Conservation (phyloP, 371 early-diverging fungal species). For the Batrachochytrium dendrobatidis region DNA sequence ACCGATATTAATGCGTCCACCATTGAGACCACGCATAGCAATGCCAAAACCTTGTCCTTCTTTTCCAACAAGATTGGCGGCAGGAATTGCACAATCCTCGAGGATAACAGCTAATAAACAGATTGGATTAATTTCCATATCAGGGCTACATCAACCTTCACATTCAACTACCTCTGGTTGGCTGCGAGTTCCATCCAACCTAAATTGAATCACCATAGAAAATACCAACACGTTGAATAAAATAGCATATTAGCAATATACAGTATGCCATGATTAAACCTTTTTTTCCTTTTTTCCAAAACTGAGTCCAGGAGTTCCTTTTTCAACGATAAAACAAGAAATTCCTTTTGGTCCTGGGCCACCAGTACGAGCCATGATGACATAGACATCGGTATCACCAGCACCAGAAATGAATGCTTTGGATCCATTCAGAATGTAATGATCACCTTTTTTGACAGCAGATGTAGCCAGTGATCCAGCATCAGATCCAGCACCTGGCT, state of each 20-base stretch:
- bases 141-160: slow-evolving; percentile 10
- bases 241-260: not conserved
- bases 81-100: slow-evolving; percentile 51
- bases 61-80: slow-evolving; percentile 43
- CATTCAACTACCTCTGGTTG: not conserved
- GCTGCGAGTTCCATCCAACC: not conserved
- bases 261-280: slow-evolving; percentile 13
- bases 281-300: slow-evolving; percentile 64
- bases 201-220: not conserved
- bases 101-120: slow-evolving; percentile 41
- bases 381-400: slow-evolving; percentile 52
- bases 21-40: slow-evolving; percentile 60
- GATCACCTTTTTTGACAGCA: slow-evolving; percentile 59
- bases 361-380: slow-evolving; percentile 63
- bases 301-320: slow-evolving; percentile 45
- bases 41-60: slow-evolving; percentile 58
- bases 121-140: slow-evolving; percentile 59
- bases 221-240: not conserved
- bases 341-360: slow-evolving; percentile 52
- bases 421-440: slow-evolving; percentile 70
- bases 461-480: slow-evolving; percentile 59
- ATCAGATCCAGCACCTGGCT: slow-evolving; percentile 74
- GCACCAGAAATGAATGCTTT: slow-evolving; percentile 65
- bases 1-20: slow-evolving; percentile 53
- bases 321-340: slow-evolving; percentile 51